These are phyloP conservation scores for Penicillium goetzii DNA, from an alignment of 495 filamentous ascomycete genomes.

Conservation along the genomic window DNA sequence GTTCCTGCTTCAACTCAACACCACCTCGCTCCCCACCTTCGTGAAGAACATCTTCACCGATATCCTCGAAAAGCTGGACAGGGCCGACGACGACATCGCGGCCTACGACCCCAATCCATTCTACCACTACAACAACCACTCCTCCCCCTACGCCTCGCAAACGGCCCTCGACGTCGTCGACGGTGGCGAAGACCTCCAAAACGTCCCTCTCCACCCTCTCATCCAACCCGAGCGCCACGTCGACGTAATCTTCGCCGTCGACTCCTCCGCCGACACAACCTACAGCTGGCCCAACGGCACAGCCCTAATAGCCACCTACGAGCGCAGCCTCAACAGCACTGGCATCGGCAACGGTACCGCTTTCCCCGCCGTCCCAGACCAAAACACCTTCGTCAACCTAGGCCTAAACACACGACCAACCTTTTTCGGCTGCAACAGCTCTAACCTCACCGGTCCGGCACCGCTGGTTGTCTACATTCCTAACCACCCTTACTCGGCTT, in stretches of 20 bases:
- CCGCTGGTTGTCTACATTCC: conserved; percentile 91
- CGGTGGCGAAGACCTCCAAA: conserved; percentile 85
- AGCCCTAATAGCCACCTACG: conserved; percentile 78
- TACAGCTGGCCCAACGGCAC: conserved; percentile 87
- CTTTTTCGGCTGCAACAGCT: conserved; percentile 87
- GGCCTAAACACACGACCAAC: conserved; percentile 83
- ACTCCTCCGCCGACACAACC: conserved; percentile 79
- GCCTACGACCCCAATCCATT: conserved; percentile 87
- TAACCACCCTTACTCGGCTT: conserved; percentile 75
- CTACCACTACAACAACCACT: conserved; percentile 64
- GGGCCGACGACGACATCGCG: conserved; percentile 75
- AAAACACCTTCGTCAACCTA: conserved; percentile 84
- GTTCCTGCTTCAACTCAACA: conserved; percentile 63
- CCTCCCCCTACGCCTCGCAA: conserved; percentile 60
- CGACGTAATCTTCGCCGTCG: conserved; percentile 91
- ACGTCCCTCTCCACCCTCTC: conserved; percentile 83
- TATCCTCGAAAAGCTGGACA: conserved; percentile 59
- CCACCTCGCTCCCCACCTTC: conserved; percentile 56
- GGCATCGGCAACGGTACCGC: conserved; percentile 76
- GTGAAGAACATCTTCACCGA: conserved; percentile 53
- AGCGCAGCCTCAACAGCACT: conserved; percentile 61
- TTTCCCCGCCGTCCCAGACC: conserved; percentile 82
- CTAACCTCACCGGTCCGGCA: conserved; percentile 56
- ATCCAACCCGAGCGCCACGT: conserved; percentile 78
- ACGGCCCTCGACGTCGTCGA: conserved; percentile 76